Percentiles rank a stretch among this genome's conserved stretches.
Conservation (phyloP, 2,329 filamentous ascomycete genomes). For the Aureobasidium sp. region DNA sequence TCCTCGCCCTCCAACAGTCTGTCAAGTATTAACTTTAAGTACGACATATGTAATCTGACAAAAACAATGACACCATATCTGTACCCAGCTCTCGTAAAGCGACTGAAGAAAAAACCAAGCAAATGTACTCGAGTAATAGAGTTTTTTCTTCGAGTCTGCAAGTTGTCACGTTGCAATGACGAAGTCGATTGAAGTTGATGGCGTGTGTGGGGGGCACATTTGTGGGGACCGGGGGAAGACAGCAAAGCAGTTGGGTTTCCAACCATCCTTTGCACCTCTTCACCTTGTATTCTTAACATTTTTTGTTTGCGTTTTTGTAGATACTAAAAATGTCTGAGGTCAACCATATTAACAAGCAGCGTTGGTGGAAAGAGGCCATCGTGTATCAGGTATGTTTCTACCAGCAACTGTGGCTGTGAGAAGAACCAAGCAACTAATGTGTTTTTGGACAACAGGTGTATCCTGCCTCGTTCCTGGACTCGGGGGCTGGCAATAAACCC, state of each 20-base stretch:
- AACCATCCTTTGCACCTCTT: not conserved
- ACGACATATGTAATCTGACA: too few species aligned
- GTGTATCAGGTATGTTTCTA: conserved; percentile 25
- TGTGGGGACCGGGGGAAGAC: not conserved
- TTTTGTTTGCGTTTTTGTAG: not conserved
- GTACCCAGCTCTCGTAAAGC: not conserved
- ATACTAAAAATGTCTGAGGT: not conserved
- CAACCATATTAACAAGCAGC: not conserved
- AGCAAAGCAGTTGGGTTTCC: not conserved
- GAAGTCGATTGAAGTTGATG: not conserved
- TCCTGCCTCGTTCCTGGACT: conserved; percentile 53
- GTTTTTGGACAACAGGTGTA: conserved; percentile 39
- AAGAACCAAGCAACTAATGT: not conserved
- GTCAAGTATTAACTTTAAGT: too few species aligned
- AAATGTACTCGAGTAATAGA: not conserved
- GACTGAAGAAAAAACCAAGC: not conserved
- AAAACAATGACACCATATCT: too few species aligned
- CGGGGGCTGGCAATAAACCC: conserved; percentile 40
- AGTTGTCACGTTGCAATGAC: not conserved
- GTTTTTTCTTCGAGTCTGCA: not conserved
- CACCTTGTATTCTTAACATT: not conserved
- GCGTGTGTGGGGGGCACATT: not conserved
- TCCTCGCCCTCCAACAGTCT: too few species aligned
- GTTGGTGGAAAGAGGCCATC: conserved; percentile 35
- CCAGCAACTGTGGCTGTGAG: not conserved